Evolutionary conservation across 495 filamentous ascomycete genomes (phyloP), one percentile per base, ranked within the genome.

Genomic region (Aspergillus mulundensis): DNA sequence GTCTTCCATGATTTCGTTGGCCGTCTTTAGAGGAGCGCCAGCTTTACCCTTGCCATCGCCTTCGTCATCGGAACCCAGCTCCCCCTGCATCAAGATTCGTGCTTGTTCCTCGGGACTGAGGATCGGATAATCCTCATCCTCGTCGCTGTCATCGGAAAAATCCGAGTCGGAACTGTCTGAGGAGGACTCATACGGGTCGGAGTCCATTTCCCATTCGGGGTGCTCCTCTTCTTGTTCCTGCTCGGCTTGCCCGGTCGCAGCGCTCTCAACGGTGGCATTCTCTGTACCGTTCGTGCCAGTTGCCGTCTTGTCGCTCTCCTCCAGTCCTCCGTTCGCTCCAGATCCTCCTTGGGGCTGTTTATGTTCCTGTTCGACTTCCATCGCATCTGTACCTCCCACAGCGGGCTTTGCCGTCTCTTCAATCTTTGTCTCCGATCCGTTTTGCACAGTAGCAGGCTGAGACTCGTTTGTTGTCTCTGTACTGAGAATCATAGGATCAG

Each of bases 71-170:
- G 83, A 87, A 7, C 77, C 83, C 36, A 74, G 84, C 43, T 84
- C 88, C 47, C 80, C 85, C 57, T 82, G 76, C 90, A 96, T 93
- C 24, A 96, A 75, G 32, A 93, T 81, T 10, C 84, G 82, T 1
- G 87, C 88, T 60, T 89, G 85, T 65, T 94, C 89, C 66, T 88
- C 88, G 12, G 88, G 80, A 46, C 83, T 85, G 16, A 95, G 77
- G 24, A 90, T 78, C 14, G 84, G 78, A 56, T 90, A 89, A 46
- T 84, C 81, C 52, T 85, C 85, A 20, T 81, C 85, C 25, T 87
- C 87, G 5, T 76, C 76, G 43, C 82, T 82, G 50, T 85, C 84
- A 45, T 85, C 82, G 11, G 80, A 78, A 30, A 77, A 80, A 44
- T 78, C 78, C 14, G 72, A 75, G n/a, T 78, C 72, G 53, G 79